Conservation (phyloP, 495 filamentous ascomycete species). For the Bacidia gigantensis region DNA sequence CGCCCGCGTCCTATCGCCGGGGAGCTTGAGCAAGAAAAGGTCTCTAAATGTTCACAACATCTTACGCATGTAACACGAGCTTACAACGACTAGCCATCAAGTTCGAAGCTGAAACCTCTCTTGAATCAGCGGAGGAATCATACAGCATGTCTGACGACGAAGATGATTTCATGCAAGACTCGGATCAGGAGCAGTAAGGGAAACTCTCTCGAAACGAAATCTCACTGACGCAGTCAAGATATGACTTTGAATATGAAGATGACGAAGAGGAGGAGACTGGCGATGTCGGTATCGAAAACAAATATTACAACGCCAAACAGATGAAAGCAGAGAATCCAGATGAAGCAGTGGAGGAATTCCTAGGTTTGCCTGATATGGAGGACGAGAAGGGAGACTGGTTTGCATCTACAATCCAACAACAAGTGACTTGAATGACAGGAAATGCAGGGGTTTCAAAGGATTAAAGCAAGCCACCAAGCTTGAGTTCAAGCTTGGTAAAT, state of each 20-base stretch:
- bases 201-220: not conserved
- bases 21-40: no score
- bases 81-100: no score
- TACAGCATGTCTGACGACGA: slow-evolving; percentile 90
- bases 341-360: slow-evolving; percentile 81
- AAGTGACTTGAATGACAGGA: slow-evolving; percentile 14
- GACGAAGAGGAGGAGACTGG: slow-evolving; percentile 77
- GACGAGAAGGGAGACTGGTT: slow-evolving; percentile 88
- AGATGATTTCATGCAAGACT: slow-evolving; percentile 98
- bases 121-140: not conserved
- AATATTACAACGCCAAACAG: slow-evolving; percentile 99
- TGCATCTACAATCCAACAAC: slow-evolving; percentile 5
- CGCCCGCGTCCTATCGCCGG: no score
- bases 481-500: slow-evolving; percentile 76
- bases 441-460: slow-evolving; percentile 77
- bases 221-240: slow-evolving; percentile 34
- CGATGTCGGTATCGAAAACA: slow-evolving; percentile 94
- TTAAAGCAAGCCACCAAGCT: slow-evolving; percentile 96
- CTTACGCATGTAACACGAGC: no score
- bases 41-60: no score
- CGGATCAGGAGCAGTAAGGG: slow-evolving; percentile 64
- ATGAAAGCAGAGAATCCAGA: slow-evolving; percentile 78
- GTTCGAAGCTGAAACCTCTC: no score
- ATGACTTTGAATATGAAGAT: slow-evolving; percentile 95
- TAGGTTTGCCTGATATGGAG: slow-evolving; percentile 72